phyloP scores from a whole-genome alignment of 179 eudicot species.

The Carnegiea gigantea region DNA sequence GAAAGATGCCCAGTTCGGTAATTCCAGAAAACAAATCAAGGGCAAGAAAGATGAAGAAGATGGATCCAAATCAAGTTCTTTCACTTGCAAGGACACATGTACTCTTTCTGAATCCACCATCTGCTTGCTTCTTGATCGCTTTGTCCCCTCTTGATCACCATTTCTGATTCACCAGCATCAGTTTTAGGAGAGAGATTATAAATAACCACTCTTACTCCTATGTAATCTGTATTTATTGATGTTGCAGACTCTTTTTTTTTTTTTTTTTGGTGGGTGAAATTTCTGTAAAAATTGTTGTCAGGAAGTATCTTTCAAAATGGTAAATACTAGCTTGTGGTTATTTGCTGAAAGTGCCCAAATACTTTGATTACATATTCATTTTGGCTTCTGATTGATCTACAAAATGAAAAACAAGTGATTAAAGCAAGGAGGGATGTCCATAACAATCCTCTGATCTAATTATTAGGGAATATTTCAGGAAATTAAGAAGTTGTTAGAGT shows the following conservation, averaged over 20 bases:
- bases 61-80: neutral
- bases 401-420: neutral
- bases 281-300: neutral
- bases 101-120: constrained; percentile 46
- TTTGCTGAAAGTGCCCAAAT: neutral
- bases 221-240: neutral
- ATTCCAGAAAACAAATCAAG: neutral
- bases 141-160: constrained; percentile 38
- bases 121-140: constrained; percentile 57
- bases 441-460: neutral
- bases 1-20: constrained; percentile 6
- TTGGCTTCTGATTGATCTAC: neutral
- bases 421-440: neutral
- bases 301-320: neutral
- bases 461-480: neutral
- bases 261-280: neutral
- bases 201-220: neutral
- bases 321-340: neutral
- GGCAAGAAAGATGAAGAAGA: neutral
- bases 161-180: neutral
- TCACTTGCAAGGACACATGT: constrained; percentile 4
- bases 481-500: neutral
- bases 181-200: neutral
- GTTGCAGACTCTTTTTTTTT: neutral
- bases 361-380: neutral